These are phyloP conservation scores for Pseudonitzschia delicatissima DNA, from an alignment of 108 stramenopile species.

Conservation along the genomic window DNA sequence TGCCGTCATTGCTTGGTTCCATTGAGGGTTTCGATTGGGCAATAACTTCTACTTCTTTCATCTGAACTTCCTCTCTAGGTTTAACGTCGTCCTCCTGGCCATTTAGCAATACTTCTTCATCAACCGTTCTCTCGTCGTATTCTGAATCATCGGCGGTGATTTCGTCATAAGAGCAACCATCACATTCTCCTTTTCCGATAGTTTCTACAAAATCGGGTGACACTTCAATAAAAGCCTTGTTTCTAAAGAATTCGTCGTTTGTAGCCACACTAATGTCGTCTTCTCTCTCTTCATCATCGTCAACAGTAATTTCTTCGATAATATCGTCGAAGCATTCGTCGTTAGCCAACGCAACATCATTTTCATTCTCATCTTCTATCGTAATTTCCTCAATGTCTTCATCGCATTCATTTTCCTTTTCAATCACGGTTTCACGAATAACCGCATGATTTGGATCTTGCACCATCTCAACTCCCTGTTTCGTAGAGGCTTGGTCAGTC, in stretches of 20 bases:
- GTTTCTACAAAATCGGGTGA: not conserved
- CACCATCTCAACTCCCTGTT: not conserved
- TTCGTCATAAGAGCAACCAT: not conserved
- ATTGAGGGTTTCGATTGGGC: too few species aligned
- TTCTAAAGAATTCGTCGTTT: not conserved
- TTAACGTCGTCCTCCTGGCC: too few species aligned
- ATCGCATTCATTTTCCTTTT: not conserved
- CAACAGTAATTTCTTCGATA: slow-evolving; percentile 1
- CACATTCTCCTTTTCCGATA: not conserved
- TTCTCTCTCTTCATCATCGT: not conserved
- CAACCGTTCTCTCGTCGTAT: slow-evolving; percentile 7
- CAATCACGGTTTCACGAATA: not conserved
- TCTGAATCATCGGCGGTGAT: slow-evolving; percentile 7
- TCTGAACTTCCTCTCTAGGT: too few species aligned
- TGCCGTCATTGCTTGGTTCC: too few species aligned
- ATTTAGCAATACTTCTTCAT: too few species aligned
- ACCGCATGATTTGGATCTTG: not conserved
- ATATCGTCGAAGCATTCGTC: not conserved
- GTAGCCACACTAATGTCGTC: not conserved
- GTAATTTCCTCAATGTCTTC: not conserved
- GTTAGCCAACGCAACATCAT: not conserved
- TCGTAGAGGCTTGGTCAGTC: not conserved
- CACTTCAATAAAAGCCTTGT: slow-evolving; percentile 1
- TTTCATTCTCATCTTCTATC: not conserved
- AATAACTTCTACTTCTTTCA: not conserved